phyloP scores from a whole-genome alignment of 441 rosid genomes.

The Pelargonium cotyledonis region DNA sequence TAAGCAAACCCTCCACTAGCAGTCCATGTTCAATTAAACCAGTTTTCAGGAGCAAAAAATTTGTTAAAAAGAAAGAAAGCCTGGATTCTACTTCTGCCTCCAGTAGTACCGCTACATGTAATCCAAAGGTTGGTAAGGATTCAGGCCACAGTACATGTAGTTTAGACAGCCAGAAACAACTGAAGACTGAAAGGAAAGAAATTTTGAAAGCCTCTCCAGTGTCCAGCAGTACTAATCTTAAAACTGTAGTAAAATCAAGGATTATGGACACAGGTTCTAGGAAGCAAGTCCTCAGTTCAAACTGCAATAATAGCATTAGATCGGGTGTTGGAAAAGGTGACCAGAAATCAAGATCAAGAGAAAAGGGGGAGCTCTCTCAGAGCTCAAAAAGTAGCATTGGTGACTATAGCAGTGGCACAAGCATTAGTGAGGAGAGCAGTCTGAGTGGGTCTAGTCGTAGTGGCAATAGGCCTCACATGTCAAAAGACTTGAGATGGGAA shows the following conservation, averaged over 20 bases:
- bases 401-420: constrained; percentile 61
- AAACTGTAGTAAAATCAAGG: constrained; percentile 34
- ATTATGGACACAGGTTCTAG: constrained; percentile 30
- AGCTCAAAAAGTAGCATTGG: constrained; percentile 87
- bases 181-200: constrained; percentile 31
- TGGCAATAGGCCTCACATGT: constrained; percentile 72
- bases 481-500: constrained; percentile 71
- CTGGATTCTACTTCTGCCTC: constrained; percentile 31
- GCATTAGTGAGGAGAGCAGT: constrained; percentile 53
- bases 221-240: constrained; percentile 30
- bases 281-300: constrained; percentile 29
- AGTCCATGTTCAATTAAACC: constrained; percentile 43
- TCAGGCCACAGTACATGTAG: constrained; percentile 33
- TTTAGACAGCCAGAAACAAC: constrained; percentile 21
- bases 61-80: constrained; percentile 50
- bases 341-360: constrained; percentile 49
- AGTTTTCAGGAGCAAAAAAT: constrained; percentile 45
- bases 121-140: constrained; percentile 26
- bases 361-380: constrained; percentile 63
- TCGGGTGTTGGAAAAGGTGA: constrained; percentile 35
- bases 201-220: constrained; percentile 28
- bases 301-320: constrained; percentile 27
- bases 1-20: constrained; percentile 26
- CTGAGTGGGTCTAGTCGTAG: constrained; percentile 46
- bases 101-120: constrained; percentile 24